phyloP scores from a whole-genome alignment of 2,329 filamentous ascomycete species.

The Sporothrix protearum region DNA sequence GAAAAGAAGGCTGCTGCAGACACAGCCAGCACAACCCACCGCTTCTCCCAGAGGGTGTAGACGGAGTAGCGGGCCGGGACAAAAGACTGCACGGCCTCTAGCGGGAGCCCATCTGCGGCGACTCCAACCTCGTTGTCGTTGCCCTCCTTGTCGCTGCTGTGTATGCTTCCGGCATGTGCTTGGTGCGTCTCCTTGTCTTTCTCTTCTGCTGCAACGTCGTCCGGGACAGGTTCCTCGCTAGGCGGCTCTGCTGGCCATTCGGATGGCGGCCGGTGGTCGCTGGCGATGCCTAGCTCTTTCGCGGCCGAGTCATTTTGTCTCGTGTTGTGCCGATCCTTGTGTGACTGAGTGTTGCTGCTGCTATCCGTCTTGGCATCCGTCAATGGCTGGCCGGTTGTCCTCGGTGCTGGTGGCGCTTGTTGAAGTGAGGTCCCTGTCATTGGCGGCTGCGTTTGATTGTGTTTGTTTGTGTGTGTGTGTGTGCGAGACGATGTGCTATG shows the following conservation, averaged over 20 bases:
- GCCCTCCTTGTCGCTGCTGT: not conserved
- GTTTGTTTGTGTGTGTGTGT: not conserved
- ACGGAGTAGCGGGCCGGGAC: constrained; percentile 35
- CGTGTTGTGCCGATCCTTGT: too few species aligned
- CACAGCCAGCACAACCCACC: constrained; percentile 39
- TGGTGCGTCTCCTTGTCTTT: not conserved
- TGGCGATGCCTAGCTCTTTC: not conserved
- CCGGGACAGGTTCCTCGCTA: not conserved
- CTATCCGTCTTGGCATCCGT: not conserved
- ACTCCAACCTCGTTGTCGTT: not conserved
- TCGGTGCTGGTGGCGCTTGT: not conserved
- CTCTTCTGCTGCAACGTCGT: not conserved
- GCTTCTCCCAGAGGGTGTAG: constrained; percentile 41
- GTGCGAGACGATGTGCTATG: not conserved
- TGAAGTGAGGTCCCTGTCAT: not conserved
- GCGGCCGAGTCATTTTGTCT: not conserved
- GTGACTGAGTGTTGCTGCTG: not conserved
- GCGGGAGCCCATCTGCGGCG: not conserved
- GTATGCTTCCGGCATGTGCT: not conserved
- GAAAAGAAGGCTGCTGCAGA: constrained; percentile 43
- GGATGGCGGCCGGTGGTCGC: not conserved
- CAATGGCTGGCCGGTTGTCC: not conserved
- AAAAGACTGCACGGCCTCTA: not conserved
- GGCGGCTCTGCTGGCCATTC: not conserved
- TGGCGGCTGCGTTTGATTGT: not conserved